Conservation (phyloP, 1,284 basidiomycete species). For the Schizophyllum commune region DNA sequence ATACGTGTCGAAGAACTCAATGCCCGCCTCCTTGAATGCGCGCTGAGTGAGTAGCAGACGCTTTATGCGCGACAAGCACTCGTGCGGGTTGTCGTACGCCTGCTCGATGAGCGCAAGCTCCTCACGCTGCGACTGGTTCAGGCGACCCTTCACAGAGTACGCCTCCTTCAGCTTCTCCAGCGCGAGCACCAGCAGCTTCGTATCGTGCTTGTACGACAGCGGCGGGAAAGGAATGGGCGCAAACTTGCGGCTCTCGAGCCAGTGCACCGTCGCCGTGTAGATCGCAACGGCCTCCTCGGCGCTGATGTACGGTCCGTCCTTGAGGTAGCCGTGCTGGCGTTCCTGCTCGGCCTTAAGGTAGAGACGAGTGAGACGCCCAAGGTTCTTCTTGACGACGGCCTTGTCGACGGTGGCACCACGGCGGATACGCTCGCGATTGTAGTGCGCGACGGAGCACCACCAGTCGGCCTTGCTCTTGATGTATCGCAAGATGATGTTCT, state of each 20-base stretch:
- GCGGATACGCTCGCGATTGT: conserved; percentile 90
- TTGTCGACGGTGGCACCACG: conserved; percentile 99
- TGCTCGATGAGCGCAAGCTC: conserved; percentile 95
- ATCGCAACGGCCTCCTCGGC: conserved; percentile 97
- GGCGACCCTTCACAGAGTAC: conserved; percentile 92
- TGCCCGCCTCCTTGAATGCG: conserved; percentile 96
- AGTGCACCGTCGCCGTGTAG: conserved; percentile 95
- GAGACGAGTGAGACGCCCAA: conserved; percentile 85
- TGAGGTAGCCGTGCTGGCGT: conserved; percentile 92
- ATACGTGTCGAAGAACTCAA: conserved; percentile 92
- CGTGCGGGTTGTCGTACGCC: conserved; percentile 92
- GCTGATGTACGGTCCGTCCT: conserved; percentile 95
- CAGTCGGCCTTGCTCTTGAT: conserved; percentile 99
- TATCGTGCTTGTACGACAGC: conserved; percentile 96
- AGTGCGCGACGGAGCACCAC: conserved; percentile 96
- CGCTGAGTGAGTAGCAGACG: conserved; percentile 90
- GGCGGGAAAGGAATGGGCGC: conserved; percentile 98
- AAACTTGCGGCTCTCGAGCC: conserved; percentile 94
- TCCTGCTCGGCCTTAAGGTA: conserved; percentile 98
- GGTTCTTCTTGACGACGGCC: conserved; percentile 95
- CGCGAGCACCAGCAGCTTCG: conserved; percentile 89
- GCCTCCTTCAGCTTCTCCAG: conserved; percentile 97
- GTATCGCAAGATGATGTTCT: conserved; percentile 98
- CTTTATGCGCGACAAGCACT: conserved; percentile 95
- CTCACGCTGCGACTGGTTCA: conserved; percentile 95